Percentiles rank a stretch among this genome's conserved stretches.
Evolutionary conservation across 805 yeast species (phyloP).

Genomic region (Pachysolen tannophilus): DNA sequence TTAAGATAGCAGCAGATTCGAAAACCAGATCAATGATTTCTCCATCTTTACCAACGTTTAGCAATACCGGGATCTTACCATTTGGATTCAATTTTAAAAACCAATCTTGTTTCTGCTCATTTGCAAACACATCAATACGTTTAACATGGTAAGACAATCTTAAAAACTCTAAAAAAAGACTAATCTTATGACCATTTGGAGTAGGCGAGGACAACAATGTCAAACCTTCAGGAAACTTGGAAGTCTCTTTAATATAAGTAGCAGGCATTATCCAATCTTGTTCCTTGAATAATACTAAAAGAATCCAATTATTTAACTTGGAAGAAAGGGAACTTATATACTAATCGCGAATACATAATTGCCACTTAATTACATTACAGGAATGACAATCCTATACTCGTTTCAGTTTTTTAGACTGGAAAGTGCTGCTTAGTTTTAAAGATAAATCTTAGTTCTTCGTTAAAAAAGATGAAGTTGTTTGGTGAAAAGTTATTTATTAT

Average conservation of each 20-base stretch:
- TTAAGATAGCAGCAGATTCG: conserved; percentile 57
- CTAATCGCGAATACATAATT: no score
- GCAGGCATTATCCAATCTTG: no score
- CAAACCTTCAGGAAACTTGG: background rate
- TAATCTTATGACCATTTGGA: conserved; percentile 37
- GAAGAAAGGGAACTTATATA: no score
- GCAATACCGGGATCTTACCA: conserved; percentile 54
- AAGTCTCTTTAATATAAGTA: conserved; percentile 1
- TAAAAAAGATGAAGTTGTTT: no score
- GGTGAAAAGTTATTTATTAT: no score
- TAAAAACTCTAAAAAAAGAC: conserved; percentile 32
- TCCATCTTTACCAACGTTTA: conserved; percentile 31
- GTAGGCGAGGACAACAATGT: conserved; percentile 21
- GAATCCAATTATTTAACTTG: no score
- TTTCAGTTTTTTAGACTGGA: no score
- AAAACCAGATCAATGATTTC: conserved; percentile 31
- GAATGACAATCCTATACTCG: no score
- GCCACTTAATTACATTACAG: no score
- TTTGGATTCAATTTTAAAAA: conserved; percentile 50
- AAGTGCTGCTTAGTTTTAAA: no score
- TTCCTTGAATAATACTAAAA: no score
- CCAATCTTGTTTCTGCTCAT: conserved; percentile 50
- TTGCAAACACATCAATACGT: conserved; percentile 30
- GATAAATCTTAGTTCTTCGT: no score
- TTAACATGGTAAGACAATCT: conserved; percentile 33